Conservation (phyloP, 129 eudicot species). For the Centella asiatica region DNA sequence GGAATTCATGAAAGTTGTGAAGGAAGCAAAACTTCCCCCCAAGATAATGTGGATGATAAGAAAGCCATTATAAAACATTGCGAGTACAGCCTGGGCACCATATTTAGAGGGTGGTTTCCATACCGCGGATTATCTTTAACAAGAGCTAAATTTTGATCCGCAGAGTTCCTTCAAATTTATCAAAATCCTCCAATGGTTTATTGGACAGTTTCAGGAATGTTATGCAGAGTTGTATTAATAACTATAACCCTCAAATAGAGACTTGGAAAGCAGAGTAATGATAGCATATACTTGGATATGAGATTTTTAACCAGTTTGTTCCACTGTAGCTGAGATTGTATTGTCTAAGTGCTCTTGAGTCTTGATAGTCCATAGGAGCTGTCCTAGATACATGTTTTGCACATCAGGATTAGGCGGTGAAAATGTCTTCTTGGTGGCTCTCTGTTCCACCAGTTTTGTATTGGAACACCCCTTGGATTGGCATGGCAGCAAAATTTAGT, state of each 20-base stretch:
- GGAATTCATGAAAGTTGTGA: conserved; percentile 6
- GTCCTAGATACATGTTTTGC: no score
- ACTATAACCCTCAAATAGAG: conserved; percentile 4
- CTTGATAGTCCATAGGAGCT: no score
- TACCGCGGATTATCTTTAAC: conserved; percentile 8
- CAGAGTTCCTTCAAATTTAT: neutral
- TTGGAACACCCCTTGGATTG: no score
- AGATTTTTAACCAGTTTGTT: neutral
- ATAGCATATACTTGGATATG: neutral
- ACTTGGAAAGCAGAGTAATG: conserved; percentile 7
- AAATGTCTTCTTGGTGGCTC: neutral
- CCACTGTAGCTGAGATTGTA: neutral
- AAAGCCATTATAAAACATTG: neutral
- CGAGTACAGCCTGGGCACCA: conserved; percentile 1
- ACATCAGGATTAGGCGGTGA: neutral
- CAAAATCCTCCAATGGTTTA: conserved; percentile 12
- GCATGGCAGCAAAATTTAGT: no score
- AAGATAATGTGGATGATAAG: neutral
- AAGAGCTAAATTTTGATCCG: neutral
- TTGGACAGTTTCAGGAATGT: conserved; percentile 12
- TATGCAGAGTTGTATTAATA: neutral
- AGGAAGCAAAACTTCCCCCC: neutral
- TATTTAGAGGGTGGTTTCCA: conserved; percentile 23
- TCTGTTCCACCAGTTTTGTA: no score
- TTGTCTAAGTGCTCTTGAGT: no score